A percentile compares a stretch with the other conserved stretches of the same genome.
These are phyloP conservation scores for Clitopilus hobsonii DNA, from an alignment of 768 basidiomycete genomes.

Conservation along the genomic window DNA sequence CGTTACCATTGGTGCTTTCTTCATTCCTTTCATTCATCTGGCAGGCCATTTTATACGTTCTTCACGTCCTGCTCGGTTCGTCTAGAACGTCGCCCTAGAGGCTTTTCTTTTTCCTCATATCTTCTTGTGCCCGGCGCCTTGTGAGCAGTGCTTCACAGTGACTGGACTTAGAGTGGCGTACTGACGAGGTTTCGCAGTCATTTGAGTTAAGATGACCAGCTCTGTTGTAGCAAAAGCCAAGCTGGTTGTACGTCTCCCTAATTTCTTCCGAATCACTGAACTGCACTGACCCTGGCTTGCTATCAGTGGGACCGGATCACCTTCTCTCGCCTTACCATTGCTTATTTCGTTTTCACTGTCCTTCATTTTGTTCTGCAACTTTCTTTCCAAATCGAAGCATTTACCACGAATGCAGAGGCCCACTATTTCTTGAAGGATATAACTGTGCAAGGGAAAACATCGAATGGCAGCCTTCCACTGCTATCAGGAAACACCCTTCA, in stretches of 20 bases:
- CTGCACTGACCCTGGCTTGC: slow-evolving; percentile 1
- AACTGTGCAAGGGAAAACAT: slow-evolving; percentile 42
- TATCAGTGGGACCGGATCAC: slow-evolving; percentile 66
- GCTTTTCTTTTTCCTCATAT: background rate
- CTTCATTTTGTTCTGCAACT: slow-evolving; percentile 66
- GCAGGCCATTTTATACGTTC: background rate
- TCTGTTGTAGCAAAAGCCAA: slow-evolving; percentile 13
- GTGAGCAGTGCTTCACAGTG: background rate
- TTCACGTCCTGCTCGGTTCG: background rate
- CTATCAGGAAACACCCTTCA: slow-evolving; percentile 43
- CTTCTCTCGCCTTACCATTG: slow-evolving; percentile 57
- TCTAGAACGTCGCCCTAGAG: background rate
- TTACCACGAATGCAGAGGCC: slow-evolving; percentile 58
- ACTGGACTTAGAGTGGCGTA: background rate
- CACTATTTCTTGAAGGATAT: slow-evolving; percentile 48
- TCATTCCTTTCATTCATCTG: background rate
- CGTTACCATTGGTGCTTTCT: background rate
- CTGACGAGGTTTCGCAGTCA: slow-evolving; percentile 19
- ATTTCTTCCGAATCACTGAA: background rate
- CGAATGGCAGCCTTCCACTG: slow-evolving; percentile 47
- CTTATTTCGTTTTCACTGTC: slow-evolving; percentile 66
- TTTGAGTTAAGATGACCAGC: slow-evolving; percentile 11
- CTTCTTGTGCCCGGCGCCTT: background rate
- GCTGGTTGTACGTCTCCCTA: slow-evolving; percentile 41
- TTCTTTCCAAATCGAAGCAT: slow-evolving; percentile 62